A percentile compares a stretch with the other conserved stretches of the same genome.
Evolutionary conservation across 78 protist genomes (phyloP).

Genomic region (Polysphondylium violaceum): DNA sequence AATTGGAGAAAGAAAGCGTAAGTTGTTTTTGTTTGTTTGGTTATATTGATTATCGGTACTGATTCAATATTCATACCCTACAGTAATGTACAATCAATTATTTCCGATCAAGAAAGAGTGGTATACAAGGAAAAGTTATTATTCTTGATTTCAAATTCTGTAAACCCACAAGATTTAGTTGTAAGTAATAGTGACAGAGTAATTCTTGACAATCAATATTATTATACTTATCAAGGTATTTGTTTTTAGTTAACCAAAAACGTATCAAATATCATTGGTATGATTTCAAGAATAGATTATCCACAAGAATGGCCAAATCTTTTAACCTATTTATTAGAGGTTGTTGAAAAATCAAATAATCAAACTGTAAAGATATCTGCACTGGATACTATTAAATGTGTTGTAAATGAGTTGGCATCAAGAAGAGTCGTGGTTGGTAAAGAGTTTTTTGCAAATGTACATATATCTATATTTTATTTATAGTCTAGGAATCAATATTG

Average conservation of each 20-base stretch:
- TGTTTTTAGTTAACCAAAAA: no score
- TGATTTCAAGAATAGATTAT: slow-evolving; percentile 41
- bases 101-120: slow-evolving; percentile 29
- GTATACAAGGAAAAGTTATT: neutral
- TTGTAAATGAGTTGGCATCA: slow-evolving; percentile 56
- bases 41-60: no score
- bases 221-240: no score
- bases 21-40: neutral
- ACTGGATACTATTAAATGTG: slow-evolving; percentile 25
- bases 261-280: slow-evolving; percentile 19
- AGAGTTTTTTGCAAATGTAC: slow-evolving; percentile 10
- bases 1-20: slow-evolving; percentile 58
- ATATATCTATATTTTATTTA: neutral
- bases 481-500: neutral
- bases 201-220: no score
- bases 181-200: no score
- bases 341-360: slow-evolving; percentile 16
- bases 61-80: no score
- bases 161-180: no score
- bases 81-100: neutral
- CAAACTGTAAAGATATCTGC: slow-evolving; percentile 11
- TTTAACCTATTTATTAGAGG: neutral
- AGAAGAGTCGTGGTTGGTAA: slow-evolving; percentile 17
- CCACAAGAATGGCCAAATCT: slow-evolving; percentile 64
- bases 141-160: neutral